Conservation (phyloP, 2,329 filamentous ascomycete genomes). For the Cadophora sp. region DNA sequence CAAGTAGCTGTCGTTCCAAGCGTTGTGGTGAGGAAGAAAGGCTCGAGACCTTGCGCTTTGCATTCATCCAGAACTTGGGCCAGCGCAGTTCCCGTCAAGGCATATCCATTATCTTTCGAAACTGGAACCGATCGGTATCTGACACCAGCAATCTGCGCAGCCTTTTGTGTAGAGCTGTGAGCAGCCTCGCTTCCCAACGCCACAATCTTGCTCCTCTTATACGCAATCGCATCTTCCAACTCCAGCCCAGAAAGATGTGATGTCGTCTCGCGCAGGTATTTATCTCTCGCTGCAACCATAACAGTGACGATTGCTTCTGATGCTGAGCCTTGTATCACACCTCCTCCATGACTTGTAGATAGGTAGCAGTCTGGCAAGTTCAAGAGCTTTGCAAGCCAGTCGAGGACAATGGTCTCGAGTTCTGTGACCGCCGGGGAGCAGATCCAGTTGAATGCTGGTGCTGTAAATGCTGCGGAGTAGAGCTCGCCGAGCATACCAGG, state of each 20-base stretch:
- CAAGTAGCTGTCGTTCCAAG: slow-evolving; percentile 90
- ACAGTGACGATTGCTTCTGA: slow-evolving; percentile 87
- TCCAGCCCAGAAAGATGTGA: slow-evolving; percentile 59
- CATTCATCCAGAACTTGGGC: slow-evolving; percentile 68
- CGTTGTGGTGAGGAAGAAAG: slow-evolving; percentile 85
- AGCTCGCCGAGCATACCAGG: slow-evolving; percentile 90
- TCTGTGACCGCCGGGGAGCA: slow-evolving; percentile 92
- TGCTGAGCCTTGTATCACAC: slow-evolving; percentile 93
- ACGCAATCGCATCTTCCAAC: slow-evolving; percentile 72
- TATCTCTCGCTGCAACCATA: slow-evolving; percentile 86
- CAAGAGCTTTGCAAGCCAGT: slow-evolving; percentile 85
- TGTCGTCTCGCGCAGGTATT: slow-evolving; percentile 70
- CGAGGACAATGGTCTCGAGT: slow-evolving; percentile 89
- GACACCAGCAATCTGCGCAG: slow-evolving; percentile 84
- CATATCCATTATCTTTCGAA: slow-evolving; percentile 66
- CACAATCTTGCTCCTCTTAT: slow-evolving; percentile 74
- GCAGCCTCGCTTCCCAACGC: slow-evolving; percentile 80
- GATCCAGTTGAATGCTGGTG: slow-evolving; percentile 96
- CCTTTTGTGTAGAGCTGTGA: slow-evolving; percentile 88
- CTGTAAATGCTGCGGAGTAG: slow-evolving; percentile 87
- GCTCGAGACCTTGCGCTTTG: slow-evolving; percentile 73
- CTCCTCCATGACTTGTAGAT: slow-evolving; percentile 77
- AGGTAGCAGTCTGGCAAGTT: slow-evolving; percentile 76
- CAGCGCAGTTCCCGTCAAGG: slow-evolving; percentile 71
- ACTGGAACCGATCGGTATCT: slow-evolving; percentile 76